Conservation (phyloP, 164 flowering plant genomes). For the Hamamelis virginiana region DNA sequence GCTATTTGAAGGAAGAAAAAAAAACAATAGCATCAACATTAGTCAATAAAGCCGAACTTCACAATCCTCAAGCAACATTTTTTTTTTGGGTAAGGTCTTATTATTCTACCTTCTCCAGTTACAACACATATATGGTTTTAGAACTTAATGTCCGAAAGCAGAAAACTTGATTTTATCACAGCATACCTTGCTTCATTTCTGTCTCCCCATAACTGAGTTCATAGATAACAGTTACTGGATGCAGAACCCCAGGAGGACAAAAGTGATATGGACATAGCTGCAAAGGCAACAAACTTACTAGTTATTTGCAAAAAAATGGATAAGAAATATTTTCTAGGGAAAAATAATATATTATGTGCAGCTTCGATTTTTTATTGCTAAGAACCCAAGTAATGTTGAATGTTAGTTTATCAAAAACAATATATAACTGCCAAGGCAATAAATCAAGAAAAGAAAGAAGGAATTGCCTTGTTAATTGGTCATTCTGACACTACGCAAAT, state of each 20-base stretch:
- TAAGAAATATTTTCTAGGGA: neutral
- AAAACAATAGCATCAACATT: neutral
- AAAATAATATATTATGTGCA: no score
- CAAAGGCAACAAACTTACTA: constrained; percentile 21
- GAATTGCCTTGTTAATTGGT: neutral
- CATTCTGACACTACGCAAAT: neutral
- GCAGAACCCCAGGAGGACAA: constrained; percentile 73
- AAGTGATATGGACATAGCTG: constrained; percentile 85
- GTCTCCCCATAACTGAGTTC: constrained; percentile 90
- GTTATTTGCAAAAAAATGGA: neutral
- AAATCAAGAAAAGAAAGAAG: no score
- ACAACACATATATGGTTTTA: neutral
- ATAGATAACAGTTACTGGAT: constrained; percentile 78
- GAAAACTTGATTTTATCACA: neutral
- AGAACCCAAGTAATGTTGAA: no score
- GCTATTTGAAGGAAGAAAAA: neutral
- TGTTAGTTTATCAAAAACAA: no score
- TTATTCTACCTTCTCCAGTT: neutral
- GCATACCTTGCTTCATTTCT: constrained; percentile 87
- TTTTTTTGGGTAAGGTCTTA: neutral
- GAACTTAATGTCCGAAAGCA: neutral
- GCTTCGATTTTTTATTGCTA: no score
- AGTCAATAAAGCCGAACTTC: neutral
- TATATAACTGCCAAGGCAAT: no score
- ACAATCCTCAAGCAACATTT: neutral